Base-by-base conservation (phyloP, 1,139 yeast species). In the Candida neerlandica region DNA sequence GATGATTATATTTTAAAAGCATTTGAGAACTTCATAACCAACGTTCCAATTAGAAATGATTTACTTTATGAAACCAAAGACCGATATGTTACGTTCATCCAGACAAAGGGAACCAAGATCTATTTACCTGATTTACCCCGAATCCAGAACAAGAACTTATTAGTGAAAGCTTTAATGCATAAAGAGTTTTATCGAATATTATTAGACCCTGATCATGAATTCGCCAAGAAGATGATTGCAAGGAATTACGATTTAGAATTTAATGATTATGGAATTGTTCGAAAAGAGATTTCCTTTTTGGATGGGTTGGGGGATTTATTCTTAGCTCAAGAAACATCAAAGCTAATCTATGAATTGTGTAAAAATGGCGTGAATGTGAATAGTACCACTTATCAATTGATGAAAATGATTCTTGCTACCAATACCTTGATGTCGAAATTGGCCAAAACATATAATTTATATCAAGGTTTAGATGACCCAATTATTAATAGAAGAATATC, bases 251-350 rank as follows among this genome's bases (percentile, higher is more conserved):
- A 51, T 42, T 49, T 56, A 27, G 47, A 53, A 35, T 51, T 45
- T 33, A 59, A 58, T 4, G 60, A 64, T n/a, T 61, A 62, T 46
- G 58, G 57, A 12, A 58, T 69, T 4, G 57, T 70, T 30, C 59
- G 74, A 41, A 64, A 70, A 51, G 78, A 73, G 49, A 62, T 74
- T 38, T 72, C 77, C n/a, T 70, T 73, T 47, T 65, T 71, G 48
- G 80, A 75, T 54, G 80, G 80, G 0, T 64, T 75, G 47, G 80
- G 80, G 0, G 80, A 75, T 57, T 72, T 71, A 51, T 72, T 66
- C 48, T 61, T 75, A 44, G 74, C 78, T 7, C 64, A 69, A 23
- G 78, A 71, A 51, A 66, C 77, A 1, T 68, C 77, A 2, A 67
- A 66, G 47, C 57, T 74, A 43, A 62, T 75, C 46, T 75, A 70